A percentile compares a stretch with the other conserved stretches of the same genome.
phyloP scores from a whole-genome alignment of 129 eudicot genomes.

The Lactuca sativa region DNA sequence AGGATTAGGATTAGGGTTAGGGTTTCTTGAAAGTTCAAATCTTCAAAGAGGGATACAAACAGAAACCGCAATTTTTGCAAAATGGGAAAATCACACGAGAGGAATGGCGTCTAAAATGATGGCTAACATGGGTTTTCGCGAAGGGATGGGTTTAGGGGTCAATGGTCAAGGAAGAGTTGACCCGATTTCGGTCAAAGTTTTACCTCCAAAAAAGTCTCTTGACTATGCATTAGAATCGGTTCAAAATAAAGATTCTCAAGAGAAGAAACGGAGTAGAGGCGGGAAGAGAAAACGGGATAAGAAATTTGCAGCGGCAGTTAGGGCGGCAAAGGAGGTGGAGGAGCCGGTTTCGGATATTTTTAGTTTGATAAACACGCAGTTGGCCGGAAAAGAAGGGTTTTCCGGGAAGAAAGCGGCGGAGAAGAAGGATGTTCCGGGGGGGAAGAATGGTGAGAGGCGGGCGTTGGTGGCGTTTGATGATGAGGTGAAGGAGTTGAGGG shows the following conservation, averaged over 20 bases:
- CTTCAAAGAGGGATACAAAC: slow-evolving; percentile 83
- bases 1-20: slow-evolving; percentile 58
- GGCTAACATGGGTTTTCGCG: slow-evolving; percentile 96
- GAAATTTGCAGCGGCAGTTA: slow-evolving; percentile 78
- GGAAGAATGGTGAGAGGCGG: slow-evolving; percentile 69
- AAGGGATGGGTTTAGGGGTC: slow-evolving; percentile 95
- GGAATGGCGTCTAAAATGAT: slow-evolving; percentile 96
- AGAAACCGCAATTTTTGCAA: slow-evolving; percentile 81
- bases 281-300: slow-evolving; percentile 88
- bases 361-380: slow-evolving; percentile 75
- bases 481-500: slow-evolving; percentile 70
- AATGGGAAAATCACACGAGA: slow-evolving; percentile 97
- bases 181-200: slow-evolving; percentile 72
- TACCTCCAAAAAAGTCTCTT: slow-evolving; percentile 82
- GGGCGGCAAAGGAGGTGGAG: slow-evolving; percentile 61
- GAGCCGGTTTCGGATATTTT: slow-evolving; percentile 70
- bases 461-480: slow-evolving; percentile 80
- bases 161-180: slow-evolving; percentile 81
- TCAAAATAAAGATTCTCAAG: slow-evolving; percentile 28
- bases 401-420: slow-evolving; percentile 40
- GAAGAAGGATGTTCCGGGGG: slow-evolving; percentile 29
- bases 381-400: slow-evolving; percentile 54
- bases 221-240: slow-evolving; percentile 54
- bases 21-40: slow-evolving; percentile 49
- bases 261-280: slow-evolving; percentile 75